A percentile compares a stretch with the other conserved stretches of the same genome.
These are phyloP conservation scores for Phytopythium helicoides DNA, from an alignment of 352 stramenopile genomes.

Conservation along the genomic window DNA sequence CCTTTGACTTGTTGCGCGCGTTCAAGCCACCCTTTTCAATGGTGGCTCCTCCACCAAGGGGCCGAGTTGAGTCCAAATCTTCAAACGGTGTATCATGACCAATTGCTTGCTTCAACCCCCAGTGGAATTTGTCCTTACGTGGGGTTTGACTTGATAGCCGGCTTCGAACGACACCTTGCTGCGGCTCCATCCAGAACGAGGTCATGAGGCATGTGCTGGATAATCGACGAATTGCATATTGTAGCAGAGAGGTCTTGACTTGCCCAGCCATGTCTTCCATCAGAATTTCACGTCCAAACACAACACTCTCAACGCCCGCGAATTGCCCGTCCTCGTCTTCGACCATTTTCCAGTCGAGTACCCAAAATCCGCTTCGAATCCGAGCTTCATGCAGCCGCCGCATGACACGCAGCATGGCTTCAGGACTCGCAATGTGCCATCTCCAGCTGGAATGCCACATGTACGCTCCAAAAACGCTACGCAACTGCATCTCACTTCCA, in stretches of 20 bases:
- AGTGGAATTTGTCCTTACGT: conserved; percentile 56
- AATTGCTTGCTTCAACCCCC: conserved; percentile 64
- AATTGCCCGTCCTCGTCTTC: conserved; percentile 51
- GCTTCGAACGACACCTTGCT: conserved; percentile 69
- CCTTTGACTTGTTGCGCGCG: conserved; percentile 15
- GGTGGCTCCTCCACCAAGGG: too few relatives aligned
- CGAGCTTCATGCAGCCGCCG: conserved; percentile 64
- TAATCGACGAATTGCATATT: conserved; percentile 75
- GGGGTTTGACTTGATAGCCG: conserved; percentile 35
- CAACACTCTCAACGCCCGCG: conserved; percentile 58
- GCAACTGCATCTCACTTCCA: conserved; percentile 70
- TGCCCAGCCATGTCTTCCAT: conserved; percentile 82
- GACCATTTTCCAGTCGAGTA: conserved; percentile 77
- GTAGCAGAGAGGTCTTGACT: conserved; percentile 67
- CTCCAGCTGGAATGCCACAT: conserved; percentile 88
- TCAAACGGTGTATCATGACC: conserved; percentile 63
- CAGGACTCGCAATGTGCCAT: conserved; percentile 67
- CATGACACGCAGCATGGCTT: conserved; percentile 62
- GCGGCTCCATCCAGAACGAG: conserved; percentile 88
- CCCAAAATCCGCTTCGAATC: conserved; percentile 76
- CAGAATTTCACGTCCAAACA: conserved; percentile 79
- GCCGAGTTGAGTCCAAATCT: conserved; percentile 20
- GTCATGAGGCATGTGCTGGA: conserved; percentile 81
- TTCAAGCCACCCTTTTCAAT: background rate
- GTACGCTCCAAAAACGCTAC: conserved; percentile 80